Percentiles rank a stretch among this genome's conserved stretches.
Conservation (phyloP, 441 rosid genomes). For the Pelargonium australe region DNA sequence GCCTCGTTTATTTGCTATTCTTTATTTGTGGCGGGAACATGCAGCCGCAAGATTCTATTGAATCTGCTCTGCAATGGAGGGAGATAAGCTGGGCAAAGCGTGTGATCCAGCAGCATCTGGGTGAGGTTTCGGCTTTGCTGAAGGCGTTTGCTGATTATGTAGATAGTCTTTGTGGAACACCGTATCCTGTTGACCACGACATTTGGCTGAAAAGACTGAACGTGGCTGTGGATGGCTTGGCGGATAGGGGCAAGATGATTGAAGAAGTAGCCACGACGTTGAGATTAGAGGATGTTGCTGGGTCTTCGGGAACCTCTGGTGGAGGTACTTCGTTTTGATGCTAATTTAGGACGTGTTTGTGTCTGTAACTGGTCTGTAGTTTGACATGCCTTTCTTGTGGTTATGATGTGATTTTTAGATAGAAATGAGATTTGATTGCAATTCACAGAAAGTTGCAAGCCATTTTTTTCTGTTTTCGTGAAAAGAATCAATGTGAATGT, state of each 20-base stretch:
- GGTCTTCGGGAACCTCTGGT: conserved; percentile 34
- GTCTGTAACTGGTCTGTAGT: conserved; percentile 1
- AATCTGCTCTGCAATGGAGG: conserved; percentile 64
- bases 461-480: conserved; percentile 3
- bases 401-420: conserved; percentile 11
- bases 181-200: conserved; percentile 54
- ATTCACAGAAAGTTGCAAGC: conserved; percentile 12
- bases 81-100: conserved; percentile 55
- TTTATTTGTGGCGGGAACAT: conserved; percentile 44
- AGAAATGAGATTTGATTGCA: conserved; percentile 12
- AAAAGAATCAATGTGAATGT: conserved; percentile 1
- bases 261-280: conserved; percentile 29
- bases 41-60: conserved; percentile 51
- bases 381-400: conserved; percentile 3
- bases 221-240: conserved; percentile 38
- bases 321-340: conserved; percentile 19
- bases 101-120: conserved; percentile 48
- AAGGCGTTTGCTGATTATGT: conserved; percentile 70
- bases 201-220: conserved; percentile 54
- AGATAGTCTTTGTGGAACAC: conserved; percentile 63
- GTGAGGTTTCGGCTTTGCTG: conserved; percentile 48
- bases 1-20: conserved; percentile 48
- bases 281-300: conserved; percentile 36
- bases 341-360: not conserved
- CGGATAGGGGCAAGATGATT: conserved; percentile 48